These are phyloP conservation scores for Diversispora epigaea DNA, from an alignment of 192 early-diverging fungal genomes.

Conservation along the genomic window DNA sequence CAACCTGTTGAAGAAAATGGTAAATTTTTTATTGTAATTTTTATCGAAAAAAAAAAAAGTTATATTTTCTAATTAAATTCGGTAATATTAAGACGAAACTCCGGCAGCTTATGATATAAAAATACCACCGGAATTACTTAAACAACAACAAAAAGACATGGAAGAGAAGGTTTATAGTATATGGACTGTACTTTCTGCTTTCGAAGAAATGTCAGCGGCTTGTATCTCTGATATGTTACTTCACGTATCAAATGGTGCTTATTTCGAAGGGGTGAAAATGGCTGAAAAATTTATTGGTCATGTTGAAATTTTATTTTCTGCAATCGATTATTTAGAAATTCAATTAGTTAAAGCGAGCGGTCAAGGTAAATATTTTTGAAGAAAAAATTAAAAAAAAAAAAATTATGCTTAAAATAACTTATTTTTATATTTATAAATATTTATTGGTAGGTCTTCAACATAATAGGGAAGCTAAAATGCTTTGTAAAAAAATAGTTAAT, in stretches of 20 bases:
- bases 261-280: conserved; percentile 77
- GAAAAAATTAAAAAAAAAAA: conserved; percentile 2
- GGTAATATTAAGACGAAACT: background rate
- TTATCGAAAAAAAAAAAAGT: background rate
- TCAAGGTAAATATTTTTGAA: conserved; percentile 38
- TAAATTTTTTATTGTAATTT: background rate
- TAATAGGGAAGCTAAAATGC: conserved; percentile 89
- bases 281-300: conserved; percentile 87
- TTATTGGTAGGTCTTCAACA: conserved; percentile 58
- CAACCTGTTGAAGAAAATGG: background rate
- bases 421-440: background rate
- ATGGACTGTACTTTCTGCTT: conserved; percentile 86
- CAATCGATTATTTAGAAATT: conserved; percentile 83
- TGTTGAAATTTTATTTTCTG: conserved; percentile 88
- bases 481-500: conserved; percentile 91
- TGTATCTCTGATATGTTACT: conserved; percentile 95
- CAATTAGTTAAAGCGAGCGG: conserved; percentile 69
- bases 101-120: conserved; percentile 6
- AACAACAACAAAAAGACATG: conserved; percentile 62
- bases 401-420: no score
- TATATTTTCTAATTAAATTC: background rate
- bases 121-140: conserved; percentile 44
- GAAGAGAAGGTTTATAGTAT: conserved; percentile 90
- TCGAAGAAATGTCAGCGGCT: conserved; percentile 94
- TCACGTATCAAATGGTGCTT: conserved; percentile 82